Evolutionary conservation across 352 stramenopile species (phyloP).

Genomic region (Pythium volutum): DNA sequence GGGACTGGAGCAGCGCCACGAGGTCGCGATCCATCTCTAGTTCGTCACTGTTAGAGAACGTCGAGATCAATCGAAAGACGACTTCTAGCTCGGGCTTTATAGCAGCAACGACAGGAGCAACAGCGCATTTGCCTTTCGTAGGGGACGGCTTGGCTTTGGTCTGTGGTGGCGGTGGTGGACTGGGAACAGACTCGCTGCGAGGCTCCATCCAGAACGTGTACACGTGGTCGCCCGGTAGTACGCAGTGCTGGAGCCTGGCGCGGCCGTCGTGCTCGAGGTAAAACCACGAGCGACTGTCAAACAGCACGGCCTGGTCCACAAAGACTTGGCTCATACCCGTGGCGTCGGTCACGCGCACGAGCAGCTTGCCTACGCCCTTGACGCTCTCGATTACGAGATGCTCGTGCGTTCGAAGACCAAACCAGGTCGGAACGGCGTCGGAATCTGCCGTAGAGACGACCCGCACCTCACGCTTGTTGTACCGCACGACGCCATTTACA

Average conservation of each 20-base stretch:
- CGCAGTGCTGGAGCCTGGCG: slow-evolving; percentile 36
- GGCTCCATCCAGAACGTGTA: slow-evolving; percentile 76
- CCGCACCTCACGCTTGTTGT: slow-evolving; percentile 36
- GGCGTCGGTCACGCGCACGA: slow-evolving; percentile 57
- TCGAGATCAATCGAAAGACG: slow-evolving; percentile 25
- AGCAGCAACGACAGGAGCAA: background rate
- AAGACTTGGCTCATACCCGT: slow-evolving; percentile 43
- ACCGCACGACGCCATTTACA: slow-evolving; percentile 18
- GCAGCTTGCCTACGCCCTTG: slow-evolving; percentile 46
- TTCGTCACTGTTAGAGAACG: slow-evolving; percentile 17
- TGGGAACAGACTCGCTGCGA: slow-evolving; percentile 4
- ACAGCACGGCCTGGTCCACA: slow-evolving; percentile 59
- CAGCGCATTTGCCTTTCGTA: background rate
- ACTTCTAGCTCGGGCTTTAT: slow-evolving; percentile 20
- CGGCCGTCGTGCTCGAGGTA: slow-evolving; percentile 42
- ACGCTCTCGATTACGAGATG: slow-evolving; percentile 57
- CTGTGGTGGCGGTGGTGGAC: background rate
- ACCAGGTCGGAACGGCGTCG: background rate
- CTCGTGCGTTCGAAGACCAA: slow-evolving; percentile 45
- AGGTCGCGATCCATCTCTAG: slow-evolving; percentile 18
- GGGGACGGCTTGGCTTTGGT: background rate
- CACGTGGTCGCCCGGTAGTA: slow-evolving; percentile 50
- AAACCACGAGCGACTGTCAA: slow-evolving; percentile 67
- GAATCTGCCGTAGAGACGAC: slow-evolving; percentile 15
- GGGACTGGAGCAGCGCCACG: background rate